phyloP scores from a whole-genome alignment of 495 filamentous ascomycete species.

The Annulohypoxylon nitens region DNA sequence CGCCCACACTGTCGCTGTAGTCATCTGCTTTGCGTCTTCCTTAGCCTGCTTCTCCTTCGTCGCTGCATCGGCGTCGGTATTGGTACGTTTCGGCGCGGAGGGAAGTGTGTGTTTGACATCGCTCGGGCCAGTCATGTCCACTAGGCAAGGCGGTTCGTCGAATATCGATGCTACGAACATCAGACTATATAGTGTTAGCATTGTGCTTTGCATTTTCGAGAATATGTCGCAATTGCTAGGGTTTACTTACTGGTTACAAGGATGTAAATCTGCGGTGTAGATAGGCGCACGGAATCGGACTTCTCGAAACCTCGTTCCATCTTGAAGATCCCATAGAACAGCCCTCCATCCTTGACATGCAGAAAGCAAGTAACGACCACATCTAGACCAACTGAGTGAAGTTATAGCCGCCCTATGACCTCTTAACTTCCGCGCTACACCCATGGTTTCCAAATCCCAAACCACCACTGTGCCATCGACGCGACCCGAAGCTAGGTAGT shows the following conservation, averaged over 20 bases:
- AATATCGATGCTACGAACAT: constrained; percentile 90
- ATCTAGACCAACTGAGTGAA: constrained; percentile 91
- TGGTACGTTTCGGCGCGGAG: constrained; percentile 79
- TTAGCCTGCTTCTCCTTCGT: constrained; percentile 85
- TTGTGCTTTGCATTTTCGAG: background rate
- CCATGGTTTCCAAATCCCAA: constrained; percentile 97
- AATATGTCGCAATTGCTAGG: background rate
- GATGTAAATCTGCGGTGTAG: constrained; percentile 95
- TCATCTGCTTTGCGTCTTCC: constrained; percentile 92
- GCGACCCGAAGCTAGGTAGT: constrained; percentile 92
- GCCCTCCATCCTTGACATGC: constrained; percentile 96
- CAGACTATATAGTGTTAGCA: constrained; percentile 63
- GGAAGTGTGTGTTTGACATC: constrained; percentile 82
- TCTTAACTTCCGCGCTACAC: constrained; percentile 90
- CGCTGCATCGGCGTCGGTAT: constrained; percentile 72
- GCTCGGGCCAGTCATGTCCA: constrained; percentile 75
- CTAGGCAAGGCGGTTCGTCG: constrained; percentile 90
- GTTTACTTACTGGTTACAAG: constrained; percentile 83
- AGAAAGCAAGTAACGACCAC: constrained; percentile 92
- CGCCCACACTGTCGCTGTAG: constrained; percentile 90
- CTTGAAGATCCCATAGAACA: constrained; percentile 91
- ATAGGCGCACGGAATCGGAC: constrained; percentile 91
- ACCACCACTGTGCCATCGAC: constrained; percentile 94
- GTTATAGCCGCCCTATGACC: constrained; percentile 93
- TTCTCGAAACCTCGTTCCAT: constrained; percentile 67